Evolutionary conservation across 1,284 basidiomycete genomes (phyloP).

Genomic region (Puccinia polysora): DNA sequence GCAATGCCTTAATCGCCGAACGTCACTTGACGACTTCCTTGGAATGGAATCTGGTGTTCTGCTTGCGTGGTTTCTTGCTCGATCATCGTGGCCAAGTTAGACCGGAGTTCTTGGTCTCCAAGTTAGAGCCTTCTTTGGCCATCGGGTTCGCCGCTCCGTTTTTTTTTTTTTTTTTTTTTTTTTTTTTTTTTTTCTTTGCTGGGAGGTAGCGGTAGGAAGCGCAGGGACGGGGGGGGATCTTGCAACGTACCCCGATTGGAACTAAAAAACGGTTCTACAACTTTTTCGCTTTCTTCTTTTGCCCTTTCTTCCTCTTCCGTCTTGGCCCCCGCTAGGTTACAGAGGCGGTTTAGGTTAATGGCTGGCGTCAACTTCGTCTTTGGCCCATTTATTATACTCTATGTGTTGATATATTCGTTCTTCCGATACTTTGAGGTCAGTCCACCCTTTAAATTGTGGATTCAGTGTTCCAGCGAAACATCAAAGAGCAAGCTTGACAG

Average conservation of each 20-base stretch:
- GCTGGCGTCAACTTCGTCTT: constrained; percentile 89
- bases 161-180: neutral
- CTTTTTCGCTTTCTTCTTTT: neutral
- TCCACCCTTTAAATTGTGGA: no score
- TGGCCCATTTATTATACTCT: constrained; percentile 94
- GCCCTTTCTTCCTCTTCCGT: constrained; percentile 4
- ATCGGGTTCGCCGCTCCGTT: constrained; percentile 62
- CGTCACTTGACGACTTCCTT: constrained; percentile 69
- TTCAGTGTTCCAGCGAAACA: neutral
- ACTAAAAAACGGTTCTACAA: no score
- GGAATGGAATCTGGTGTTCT: constrained; percentile 94
- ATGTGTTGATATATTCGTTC: constrained; percentile 94
- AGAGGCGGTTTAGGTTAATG: constrained; percentile 87
- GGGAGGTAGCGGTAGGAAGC: no score
- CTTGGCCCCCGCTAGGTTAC: no score
- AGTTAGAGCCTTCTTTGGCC: constrained; percentile 70
- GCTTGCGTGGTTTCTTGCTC: constrained; percentile 88
- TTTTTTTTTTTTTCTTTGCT: no score
- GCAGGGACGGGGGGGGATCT: no score
- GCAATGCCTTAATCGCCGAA: constrained; percentile 42
- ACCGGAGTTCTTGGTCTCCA: constrained; percentile 81
- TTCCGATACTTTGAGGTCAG: constrained; percentile 87
- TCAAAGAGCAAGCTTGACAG: neutral
- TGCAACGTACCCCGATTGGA: no score
- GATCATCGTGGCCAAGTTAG: constrained; percentile 79